Evolutionary conservation across 306 rosid genomes (phyloP), one percentile per base, ranked within the genome.

Genomic region (Sesbania bispinosa): DNA sequence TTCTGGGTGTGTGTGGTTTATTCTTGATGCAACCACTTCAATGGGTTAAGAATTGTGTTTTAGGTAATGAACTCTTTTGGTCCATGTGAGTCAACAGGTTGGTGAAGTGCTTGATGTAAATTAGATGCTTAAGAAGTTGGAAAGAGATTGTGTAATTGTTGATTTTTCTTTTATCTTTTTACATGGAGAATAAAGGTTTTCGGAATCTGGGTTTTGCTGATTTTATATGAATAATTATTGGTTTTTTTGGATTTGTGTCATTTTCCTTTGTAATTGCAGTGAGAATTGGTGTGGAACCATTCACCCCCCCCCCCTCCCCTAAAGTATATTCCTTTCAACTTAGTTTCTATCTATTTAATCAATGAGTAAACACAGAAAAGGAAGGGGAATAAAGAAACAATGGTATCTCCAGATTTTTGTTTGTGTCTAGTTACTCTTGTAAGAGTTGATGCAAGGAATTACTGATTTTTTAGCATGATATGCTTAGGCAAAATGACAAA

Each of bases 181-280:
- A 58, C 10, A 48, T 62, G 54, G 43, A 48, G 77, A 68, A 32
- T 20, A 21, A 48, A 39, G 30, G 73, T 77, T 78, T 74, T 82
- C 48, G 77, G 78, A 80, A 81, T 85, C 79, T 79, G 65, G 73
- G 76, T 69, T 72, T 19, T 72, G 21, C 69, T 69, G 69, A 73
- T 61, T 52, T 47, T 10, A 53, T 62, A 81, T 72, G 41, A 21
- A 26, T 48, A 27, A n/a, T 73, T 72, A 32, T 51, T 41, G n/a
- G 7, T 54, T 70, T 21, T 73, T 50, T 23, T 18, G 50, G 54
- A 23, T 19, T 14, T 71, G 68, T 55, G 41, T 62, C 65, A 33
- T 77, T 72, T 65, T 46, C 19, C 32, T 59, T 60, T 74, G 24
- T 29, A 7, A 30, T 33, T 21, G 59, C 41, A 18, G 46, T 36